These are phyloP conservation scores for Cryptosporidium bovis DNA, from an alignment of 169 alveolate genomes.

Conservation along the genomic window DNA sequence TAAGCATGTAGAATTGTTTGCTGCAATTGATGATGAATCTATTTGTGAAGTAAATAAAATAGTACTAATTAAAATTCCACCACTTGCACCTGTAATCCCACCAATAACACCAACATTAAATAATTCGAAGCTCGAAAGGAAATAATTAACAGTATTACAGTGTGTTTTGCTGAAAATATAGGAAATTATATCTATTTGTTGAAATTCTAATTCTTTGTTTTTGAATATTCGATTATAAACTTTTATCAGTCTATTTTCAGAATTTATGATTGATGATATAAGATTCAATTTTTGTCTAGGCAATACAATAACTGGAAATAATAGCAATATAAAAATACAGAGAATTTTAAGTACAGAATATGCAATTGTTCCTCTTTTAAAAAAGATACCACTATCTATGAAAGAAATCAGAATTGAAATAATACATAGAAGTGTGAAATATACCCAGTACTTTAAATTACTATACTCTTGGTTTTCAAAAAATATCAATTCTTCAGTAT, in stretches of 20 bases:
- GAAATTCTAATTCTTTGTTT: neutral
- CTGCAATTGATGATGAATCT: slow-evolving; percentile 63
- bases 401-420: slow-evolving; percentile 34
- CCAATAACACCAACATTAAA: slow-evolving; percentile 48
- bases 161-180: slow-evolving; percentile 3
- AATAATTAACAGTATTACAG: slow-evolving; percentile 4
- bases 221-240: neutral
- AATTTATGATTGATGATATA: slow-evolving; percentile 50
- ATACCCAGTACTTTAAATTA: slow-evolving; percentile 26
- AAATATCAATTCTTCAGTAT: neutral
- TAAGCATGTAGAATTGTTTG: slow-evolving; percentile 68
- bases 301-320: slow-evolving; percentile 19
- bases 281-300: slow-evolving; percentile 24
- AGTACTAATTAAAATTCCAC: slow-evolving; percentile 49
- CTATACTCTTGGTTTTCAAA: neutral
- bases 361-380: slow-evolving; percentile 1
- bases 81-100: slow-evolving; percentile 73
- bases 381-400: slow-evolving; percentile 47
- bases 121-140: slow-evolving; percentile 41
- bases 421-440: slow-evolving; percentile 3
- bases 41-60: slow-evolving; percentile 53
- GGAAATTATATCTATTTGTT: slow-evolving; percentile 20
- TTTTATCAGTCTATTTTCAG: slow-evolving; percentile 26
- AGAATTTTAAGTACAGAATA: neutral
- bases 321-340: neutral